Evolutionary conservation across 2,329 filamentous ascomycete genomes (phyloP).

Genomic region (Madurella mycetomatis): DNA sequence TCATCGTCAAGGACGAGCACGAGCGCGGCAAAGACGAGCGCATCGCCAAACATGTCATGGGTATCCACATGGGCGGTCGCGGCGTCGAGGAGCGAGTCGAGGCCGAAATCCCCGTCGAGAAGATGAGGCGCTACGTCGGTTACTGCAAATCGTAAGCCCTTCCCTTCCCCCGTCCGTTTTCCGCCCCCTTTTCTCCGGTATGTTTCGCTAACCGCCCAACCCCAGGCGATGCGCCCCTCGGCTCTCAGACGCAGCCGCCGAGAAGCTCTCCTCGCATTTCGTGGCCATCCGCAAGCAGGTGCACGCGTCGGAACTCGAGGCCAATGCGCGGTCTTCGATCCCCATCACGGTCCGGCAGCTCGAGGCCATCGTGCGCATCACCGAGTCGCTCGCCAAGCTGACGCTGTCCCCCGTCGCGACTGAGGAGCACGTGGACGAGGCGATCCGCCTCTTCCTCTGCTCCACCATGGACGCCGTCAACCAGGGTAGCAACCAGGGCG

Average conservation of each 20-base stretch:
- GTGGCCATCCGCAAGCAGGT: conserved; percentile 94
- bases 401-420: conserved; percentile 80
- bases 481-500: conserved; percentile 77
- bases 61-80: conserved; percentile 88
- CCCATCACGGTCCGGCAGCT: conserved; percentile 97
- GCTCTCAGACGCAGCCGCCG: conserved; percentile 82
- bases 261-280: conserved; percentile 95
- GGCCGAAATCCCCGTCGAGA: conserved; percentile 87
- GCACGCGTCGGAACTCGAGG: conserved; percentile 82
- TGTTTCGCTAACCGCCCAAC: conserved; percentile 29
- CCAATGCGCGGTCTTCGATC: conserved; percentile 86
- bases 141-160: conserved; percentile 87
- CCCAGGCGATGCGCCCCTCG: conserved; percentile 82
- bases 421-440: conserved; percentile 91
- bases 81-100: conserved; percentile 77
- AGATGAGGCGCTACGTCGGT: conserved; percentile 95
- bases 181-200: neutral
- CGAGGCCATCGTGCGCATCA: conserved; percentile 95
- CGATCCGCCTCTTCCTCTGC: conserved; percentile 92
- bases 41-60: conserved; percentile 96
- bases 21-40: conserved; percentile 83
- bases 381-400: conserved; percentile 90
- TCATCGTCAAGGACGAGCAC: conserved; percentile 95
- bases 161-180: too few relatives aligned
- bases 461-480: conserved; percentile 97